A percentile compares a stretch with the other conserved stretches of the same genome.
These are phyloP conservation scores for Neurospora pannonica DNA, from an alignment of 495 filamentous ascomycete species.

Conservation along the genomic window DNA sequence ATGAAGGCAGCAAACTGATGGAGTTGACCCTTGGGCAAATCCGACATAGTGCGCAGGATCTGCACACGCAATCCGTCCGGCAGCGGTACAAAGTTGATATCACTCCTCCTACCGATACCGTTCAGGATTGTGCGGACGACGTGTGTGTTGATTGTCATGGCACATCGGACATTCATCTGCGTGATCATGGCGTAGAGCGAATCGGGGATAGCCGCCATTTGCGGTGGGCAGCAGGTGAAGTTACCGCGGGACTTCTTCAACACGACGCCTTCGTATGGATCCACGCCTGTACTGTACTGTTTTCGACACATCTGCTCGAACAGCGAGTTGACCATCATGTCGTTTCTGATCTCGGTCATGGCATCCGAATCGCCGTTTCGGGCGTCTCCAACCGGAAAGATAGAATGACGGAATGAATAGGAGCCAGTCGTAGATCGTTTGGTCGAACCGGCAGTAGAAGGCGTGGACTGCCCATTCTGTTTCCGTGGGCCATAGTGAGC, in stretches of 20 bases:
- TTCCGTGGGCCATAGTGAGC: slow-evolving; percentile 1
- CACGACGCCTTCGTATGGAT: slow-evolving; percentile 50
- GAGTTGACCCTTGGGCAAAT: slow-evolving; percentile 48
- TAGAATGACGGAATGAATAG: slow-evolving; percentile 20
- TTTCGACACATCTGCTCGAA: slow-evolving; percentile 49
- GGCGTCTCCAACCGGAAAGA: slow-evolving; percentile 39
- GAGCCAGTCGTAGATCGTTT: background rate
- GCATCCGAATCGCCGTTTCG: slow-evolving; percentile 30
- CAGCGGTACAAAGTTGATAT: slow-evolving; percentile 40
- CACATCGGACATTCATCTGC: slow-evolving; percentile 45
- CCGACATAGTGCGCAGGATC: slow-evolving; percentile 44
- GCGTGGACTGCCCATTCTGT: background rate
- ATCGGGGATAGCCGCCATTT: slow-evolving; percentile 36
- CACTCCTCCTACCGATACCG: background rate
- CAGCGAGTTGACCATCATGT: slow-evolving; percentile 55
- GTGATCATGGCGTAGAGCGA: slow-evolving; percentile 42
- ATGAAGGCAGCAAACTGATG: slow-evolving; percentile 64
- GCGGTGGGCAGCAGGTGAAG: slow-evolving; percentile 48
- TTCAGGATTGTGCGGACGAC: slow-evolving; percentile 19
- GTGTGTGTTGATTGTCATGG: slow-evolving; percentile 24
- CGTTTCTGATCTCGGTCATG: slow-evolving; percentile 43
- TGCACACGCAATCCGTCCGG: slow-evolving; percentile 48
- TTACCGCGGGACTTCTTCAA: slow-evolving; percentile 45
- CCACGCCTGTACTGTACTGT: slow-evolving; percentile 44
- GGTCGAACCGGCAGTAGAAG: background rate